Evolutionary conservation across 2,329 filamentous ascomycete species (phyloP).

Genomic region (Westerdykella ornata): DNA sequence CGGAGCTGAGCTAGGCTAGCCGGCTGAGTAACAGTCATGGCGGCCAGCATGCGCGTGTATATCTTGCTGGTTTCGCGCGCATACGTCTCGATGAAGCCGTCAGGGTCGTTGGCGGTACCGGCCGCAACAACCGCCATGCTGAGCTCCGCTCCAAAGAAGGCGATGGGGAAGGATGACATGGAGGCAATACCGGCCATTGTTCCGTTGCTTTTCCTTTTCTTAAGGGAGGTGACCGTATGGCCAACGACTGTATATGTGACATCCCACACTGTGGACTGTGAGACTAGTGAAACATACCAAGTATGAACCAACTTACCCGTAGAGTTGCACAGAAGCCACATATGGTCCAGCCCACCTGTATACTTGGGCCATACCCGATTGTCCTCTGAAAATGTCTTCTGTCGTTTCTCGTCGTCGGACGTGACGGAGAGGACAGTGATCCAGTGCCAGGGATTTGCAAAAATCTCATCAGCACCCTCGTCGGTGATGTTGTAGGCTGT

Average conservation of each 20-base stretch:
- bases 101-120: not conserved
- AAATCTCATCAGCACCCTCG: constrained; percentile 7
- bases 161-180: constrained; percentile 3
- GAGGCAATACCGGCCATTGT: constrained; percentile 7
- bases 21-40: constrained; percentile 4
- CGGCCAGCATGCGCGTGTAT: constrained; percentile 5
- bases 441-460: constrained; percentile 2
- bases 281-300: not conserved
- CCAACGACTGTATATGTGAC: not conserved
- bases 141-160: not conserved
- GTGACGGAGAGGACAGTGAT: not conserved
- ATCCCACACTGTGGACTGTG: constrained; percentile 2
- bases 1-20: constrained; percentile 5
- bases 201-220: constrained; percentile 8
- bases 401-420: not conserved
- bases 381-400: not conserved
- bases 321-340: constrained; percentile 4
- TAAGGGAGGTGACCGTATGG: not conserved
- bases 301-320: constrained; percentile 3
- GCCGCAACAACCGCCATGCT: not conserved
- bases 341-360: not conserved
- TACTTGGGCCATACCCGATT: not conserved
- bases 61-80: constrained; percentile 9
- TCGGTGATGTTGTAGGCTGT: constrained; percentile 1
- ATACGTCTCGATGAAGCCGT: constrained; percentile 5